Evolutionary conservation across 768 basidiomycete genomes (phyloP).

Genomic region (Clitopilus hobsonii): DNA sequence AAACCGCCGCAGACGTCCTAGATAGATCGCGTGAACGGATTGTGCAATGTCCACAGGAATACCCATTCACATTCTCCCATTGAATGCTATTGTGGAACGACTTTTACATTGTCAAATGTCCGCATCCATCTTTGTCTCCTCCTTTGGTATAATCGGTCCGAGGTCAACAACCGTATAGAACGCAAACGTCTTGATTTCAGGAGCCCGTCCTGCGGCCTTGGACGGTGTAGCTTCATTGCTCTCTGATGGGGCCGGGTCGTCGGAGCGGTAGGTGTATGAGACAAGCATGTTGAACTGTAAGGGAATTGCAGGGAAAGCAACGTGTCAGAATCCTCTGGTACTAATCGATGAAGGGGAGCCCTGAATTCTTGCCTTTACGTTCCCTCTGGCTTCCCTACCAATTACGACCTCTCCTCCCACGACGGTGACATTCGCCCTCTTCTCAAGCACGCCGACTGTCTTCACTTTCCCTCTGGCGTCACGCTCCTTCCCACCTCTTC

Average conservation of each 20-base stretch:
- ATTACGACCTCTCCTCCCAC: conserved; percentile 88
- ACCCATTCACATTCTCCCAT: no score
- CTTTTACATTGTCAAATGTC: conserved; percentile 18
- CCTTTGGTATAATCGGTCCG: conserved; percentile 62
- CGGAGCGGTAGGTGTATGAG: conserved; percentile 89
- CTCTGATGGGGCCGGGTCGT: conserved; percentile 71
- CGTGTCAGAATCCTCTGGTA: not conserved
- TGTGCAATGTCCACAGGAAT: no score
- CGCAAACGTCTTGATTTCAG: conserved; percentile 83
- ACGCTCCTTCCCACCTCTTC: conserved; percentile 35
- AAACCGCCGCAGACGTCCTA: no score
- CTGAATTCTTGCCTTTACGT: conserved; percentile 60
- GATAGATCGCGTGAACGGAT: no score
- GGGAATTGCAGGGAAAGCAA: not conserved
- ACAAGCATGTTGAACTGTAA: conserved; percentile 90
- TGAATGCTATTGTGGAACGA: no score
- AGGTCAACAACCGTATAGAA: conserved; percentile 86
- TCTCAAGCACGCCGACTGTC: conserved; percentile 80
- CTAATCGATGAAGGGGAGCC: not conserved
- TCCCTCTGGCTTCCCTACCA: conserved; percentile 71
- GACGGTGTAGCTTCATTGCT: conserved; percentile 45
- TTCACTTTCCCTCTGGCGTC: conserved; percentile 47
- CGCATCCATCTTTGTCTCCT: conserved; percentile 34
- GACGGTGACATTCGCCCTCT: conserved; percentile 83
- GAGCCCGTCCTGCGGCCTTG: conserved; percentile 38